phyloP scores from a whole-genome alignment of 78 protist genomes.

The Anaeramoeba ignava region DNA sequence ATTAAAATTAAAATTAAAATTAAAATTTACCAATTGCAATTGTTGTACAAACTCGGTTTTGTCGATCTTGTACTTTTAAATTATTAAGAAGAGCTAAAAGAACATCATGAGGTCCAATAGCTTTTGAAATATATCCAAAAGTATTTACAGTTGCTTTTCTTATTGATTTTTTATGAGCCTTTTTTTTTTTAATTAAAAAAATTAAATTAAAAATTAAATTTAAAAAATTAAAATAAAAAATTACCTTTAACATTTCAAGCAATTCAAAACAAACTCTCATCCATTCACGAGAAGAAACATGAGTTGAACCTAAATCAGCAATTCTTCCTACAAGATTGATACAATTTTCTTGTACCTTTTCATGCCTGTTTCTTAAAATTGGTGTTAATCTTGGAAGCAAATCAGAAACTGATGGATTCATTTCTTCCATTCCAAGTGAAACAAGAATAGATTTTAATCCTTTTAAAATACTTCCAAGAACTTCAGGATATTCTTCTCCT shows the following conservation, averaged over 20 bases:
- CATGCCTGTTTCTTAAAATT: slow-evolving; percentile 89
- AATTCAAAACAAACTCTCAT: slow-evolving; percentile 93
- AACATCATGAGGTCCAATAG: slow-evolving; percentile 95
- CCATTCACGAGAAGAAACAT: slow-evolving; percentile 7
- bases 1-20: too few species aligned
- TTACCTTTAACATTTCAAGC: slow-evolving; percentile 91
- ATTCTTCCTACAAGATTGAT: slow-evolving; percentile 93
- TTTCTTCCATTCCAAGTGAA: slow-evolving; percentile 82
- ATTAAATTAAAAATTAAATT: too few species aligned
- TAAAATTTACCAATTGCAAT: slow-evolving; percentile 89
- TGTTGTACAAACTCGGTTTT: slow-evolving; percentile 94
- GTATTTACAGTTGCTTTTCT: slow-evolving; percentile 80
- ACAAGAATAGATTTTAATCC: slow-evolving; percentile 68
- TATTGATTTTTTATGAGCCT: slow-evolving; percentile 68
- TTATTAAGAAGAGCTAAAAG: slow-evolving; percentile 90
- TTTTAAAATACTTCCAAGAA: slow-evolving; percentile 34
- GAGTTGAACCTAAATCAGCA: slow-evolving; percentile 69
- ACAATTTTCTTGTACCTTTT: slow-evolving; percentile 45
- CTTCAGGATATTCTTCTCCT: slow-evolving; percentile 98
- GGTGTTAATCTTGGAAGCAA: slow-evolving; percentile 86
- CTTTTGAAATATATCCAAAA: slow-evolving; percentile 82
- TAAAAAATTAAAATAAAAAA: too few species aligned
- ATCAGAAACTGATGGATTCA: slow-evolving; percentile 91
- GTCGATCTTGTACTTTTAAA: slow-evolving; percentile 93
- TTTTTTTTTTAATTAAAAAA: too few species aligned